A percentile compares a stretch with the other conserved stretches of the same genome.
phyloP scores from a whole-genome alignment of 1,139 yeast genomes.

The Zygosaccharomyces pseudobailii region DNA sequence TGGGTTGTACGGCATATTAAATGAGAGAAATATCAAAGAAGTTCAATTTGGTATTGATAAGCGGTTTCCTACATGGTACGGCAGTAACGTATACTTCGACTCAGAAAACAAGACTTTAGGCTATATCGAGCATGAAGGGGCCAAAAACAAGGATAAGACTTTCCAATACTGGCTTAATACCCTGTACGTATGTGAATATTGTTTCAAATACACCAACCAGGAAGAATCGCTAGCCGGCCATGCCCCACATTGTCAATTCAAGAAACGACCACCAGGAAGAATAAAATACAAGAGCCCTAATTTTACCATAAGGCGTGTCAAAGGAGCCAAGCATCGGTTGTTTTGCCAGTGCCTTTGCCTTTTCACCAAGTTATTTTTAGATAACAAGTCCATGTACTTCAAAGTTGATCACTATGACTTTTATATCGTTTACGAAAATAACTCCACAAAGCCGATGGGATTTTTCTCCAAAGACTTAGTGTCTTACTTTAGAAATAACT shows the following conservation, averaged over 20 bases:
- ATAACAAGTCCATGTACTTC: conserved; percentile 83
- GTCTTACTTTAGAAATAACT: conserved; percentile 78
- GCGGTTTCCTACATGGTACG: conserved; percentile 78
- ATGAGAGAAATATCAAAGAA: conserved; percentile 53
- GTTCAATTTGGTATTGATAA: conserved; percentile 58
- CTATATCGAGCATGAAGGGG: conserved; percentile 13
- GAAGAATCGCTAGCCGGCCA: conserved; percentile 42
- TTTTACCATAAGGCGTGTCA: conserved; percentile 56
- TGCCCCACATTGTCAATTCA: conserved; percentile 43
- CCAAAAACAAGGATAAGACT: background rate
- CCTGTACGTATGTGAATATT: conserved; percentile 69
- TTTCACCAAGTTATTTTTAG: conserved; percentile 84
- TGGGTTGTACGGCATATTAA: conserved; percentile 54
- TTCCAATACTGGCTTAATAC: conserved; percentile 50
- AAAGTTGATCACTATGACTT: conserved; percentile 75
- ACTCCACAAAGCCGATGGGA: conserved; percentile 61
- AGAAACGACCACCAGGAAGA: conserved; percentile 53
- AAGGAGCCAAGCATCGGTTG: conserved; percentile 57
- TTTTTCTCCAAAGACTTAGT: conserved; percentile 84
- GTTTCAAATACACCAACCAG: conserved; percentile 71
- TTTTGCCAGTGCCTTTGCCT: conserved; percentile 80
- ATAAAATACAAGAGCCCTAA: conserved; percentile 61
- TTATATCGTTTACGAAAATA: conserved; percentile 59
- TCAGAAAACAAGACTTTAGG: conserved; percentile 30
- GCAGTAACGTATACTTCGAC: conserved; percentile 69